Evolutionary conservation across 768 basidiomycete species (phyloP).

Genomic region (Lactarius sp.): DNA sequence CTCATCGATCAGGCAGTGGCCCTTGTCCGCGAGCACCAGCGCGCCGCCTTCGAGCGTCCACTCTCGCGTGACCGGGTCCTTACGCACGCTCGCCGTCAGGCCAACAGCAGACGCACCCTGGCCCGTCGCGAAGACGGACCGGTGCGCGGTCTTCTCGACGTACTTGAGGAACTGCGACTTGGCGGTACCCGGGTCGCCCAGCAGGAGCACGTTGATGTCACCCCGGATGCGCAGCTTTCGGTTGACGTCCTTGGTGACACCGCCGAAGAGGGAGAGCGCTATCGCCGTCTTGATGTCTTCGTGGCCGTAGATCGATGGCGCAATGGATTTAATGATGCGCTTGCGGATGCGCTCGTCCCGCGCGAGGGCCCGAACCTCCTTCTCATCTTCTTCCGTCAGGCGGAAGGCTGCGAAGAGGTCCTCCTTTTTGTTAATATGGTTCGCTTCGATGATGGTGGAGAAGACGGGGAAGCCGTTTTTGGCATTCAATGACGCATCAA

Average conservation of each 20-base stretch:
- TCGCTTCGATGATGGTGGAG: conserved; percentile 96
- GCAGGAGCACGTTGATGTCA: conserved; percentile 93
- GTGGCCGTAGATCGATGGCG: conserved; percentile 98
- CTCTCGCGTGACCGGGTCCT: conserved; percentile 94
- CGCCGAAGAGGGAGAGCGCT: conserved; percentile 91
- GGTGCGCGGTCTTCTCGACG: conserved; percentile 96
- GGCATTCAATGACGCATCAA: conserved; percentile 94
- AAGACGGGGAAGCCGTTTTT: conserved; percentile 99
- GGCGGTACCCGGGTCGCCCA: conserved; percentile 98
- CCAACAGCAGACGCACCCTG: conserved; percentile 98
- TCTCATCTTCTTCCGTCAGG: conserved; percentile 95
- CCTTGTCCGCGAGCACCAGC: conserved; percentile 96
- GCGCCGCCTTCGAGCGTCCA: conserved; percentile 99
- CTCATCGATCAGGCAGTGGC: conserved; percentile 96
- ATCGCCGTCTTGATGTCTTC: conserved; percentile 99
- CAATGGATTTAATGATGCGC: conserved; percentile 97
- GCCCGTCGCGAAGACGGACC: conserved; percentile 96
- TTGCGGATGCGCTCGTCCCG: conserved; percentile 94
- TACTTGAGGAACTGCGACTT: conserved; percentile 99
- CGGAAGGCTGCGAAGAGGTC: conserved; percentile 98
- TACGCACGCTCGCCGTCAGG: conserved; percentile 97
- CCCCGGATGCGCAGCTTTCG: conserved; percentile 95
- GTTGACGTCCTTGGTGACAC: conserved; percentile 93
- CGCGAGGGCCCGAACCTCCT: conserved; percentile 80
- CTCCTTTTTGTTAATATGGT: conserved; percentile 98